Conservation (phyloP, 2,329 filamentous ascomycete species). For the Verticillium tricorpus region DNA sequence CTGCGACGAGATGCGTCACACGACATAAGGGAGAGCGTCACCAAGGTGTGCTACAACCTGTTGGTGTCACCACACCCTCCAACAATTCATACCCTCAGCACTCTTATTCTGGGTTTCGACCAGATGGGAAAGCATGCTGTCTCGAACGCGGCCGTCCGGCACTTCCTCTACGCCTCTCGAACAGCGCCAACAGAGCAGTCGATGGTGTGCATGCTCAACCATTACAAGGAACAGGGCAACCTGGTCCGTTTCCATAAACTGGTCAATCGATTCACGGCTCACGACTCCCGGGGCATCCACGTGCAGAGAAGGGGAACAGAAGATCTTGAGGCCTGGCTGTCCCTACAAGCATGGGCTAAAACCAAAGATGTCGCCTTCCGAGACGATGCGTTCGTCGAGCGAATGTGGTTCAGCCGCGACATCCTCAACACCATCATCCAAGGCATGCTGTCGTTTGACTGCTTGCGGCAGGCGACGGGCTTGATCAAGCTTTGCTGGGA, state of each 20-base stretch:
- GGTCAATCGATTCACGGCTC: conserved; percentile 40
- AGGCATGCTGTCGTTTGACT: conserved; percentile 43
- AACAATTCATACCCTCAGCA: conserved; percentile 66
- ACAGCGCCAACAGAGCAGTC: conserved; percentile 45
- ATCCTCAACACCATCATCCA: conserved; percentile 42
- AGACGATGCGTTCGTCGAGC: conserved; percentile 34
- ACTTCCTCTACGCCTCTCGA: conserved; percentile 39
- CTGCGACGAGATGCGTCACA: neutral
- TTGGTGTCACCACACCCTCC: conserved; percentile 58
- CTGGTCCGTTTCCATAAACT: conserved; percentile 37
- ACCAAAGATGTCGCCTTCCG: conserved; percentile 17
- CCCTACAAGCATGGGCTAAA: conserved; percentile 23
- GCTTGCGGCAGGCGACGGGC: conserved; percentile 37
- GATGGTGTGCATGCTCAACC: conserved; percentile 43
- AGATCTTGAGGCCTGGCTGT: conserved; percentile 21
- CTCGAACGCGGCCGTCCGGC: conserved; percentile 48
- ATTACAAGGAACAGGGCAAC: conserved; percentile 39
- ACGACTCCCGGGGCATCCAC: conserved; percentile 34
- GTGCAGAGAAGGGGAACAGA: conserved; percentile 28
- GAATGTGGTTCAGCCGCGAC: conserved; percentile 29
- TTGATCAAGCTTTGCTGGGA: conserved; percentile 36
- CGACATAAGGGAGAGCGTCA: conserved; percentile 16
- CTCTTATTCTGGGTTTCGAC: conserved; percentile 63
- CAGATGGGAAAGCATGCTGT: conserved; percentile 43
- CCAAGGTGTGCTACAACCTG: conserved; percentile 62